A percentile compares a stretch with the other conserved stretches of the same genome.
Conservation (phyloP, 164 flowering plant genomes). For the Berberis thunbergii region DNA sequence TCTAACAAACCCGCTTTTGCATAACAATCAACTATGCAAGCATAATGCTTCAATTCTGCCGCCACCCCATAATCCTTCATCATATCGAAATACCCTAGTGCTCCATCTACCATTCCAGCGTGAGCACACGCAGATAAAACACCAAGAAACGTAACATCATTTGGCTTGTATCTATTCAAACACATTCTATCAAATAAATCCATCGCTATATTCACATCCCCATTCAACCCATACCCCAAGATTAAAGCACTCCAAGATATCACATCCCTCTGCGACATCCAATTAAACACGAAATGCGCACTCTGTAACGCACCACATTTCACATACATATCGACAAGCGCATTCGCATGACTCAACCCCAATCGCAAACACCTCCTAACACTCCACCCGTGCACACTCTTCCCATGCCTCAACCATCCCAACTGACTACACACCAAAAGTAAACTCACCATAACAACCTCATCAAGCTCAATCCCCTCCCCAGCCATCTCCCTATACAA, state of each 20-base stretch:
- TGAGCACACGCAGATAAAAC: constrained; percentile 6
- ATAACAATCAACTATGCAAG: constrained; percentile 19
- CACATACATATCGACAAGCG: constrained; percentile 10
- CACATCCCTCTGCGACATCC: constrained; percentile 7
- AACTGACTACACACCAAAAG: constrained; percentile 7
- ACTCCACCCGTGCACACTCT: constrained; percentile 9
- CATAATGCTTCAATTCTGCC: constrained; percentile 19
- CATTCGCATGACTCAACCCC: constrained; percentile 3
- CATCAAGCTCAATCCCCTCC: constrained; percentile 4
- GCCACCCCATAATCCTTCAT: constrained; percentile 13
- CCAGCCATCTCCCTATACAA: constrained; percentile 6
- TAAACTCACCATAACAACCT: constrained; percentile 11
- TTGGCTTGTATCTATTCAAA: neutral
- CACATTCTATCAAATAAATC: constrained; percentile 7
- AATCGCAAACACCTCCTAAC: constrained; percentile 7
- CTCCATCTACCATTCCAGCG: constrained; percentile 5
- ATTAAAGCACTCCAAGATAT: constrained; percentile 10
- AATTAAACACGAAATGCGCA: neutral
- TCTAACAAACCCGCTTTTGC: constrained; percentile 18
- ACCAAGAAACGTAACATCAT: constrained; percentile 2
- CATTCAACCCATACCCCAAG: constrained; percentile 10
- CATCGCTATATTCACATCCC: constrained; percentile 2
- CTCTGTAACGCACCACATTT: constrained; percentile 2
- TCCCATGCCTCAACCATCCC: constrained; percentile 11
- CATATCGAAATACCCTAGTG: constrained; percentile 2